A percentile compares a stretch with the other conserved stretches of the same genome.
Evolutionary conservation across 352 stramenopile species (phyloP).

Genomic region (Globisporangium nodosum): DNA sequence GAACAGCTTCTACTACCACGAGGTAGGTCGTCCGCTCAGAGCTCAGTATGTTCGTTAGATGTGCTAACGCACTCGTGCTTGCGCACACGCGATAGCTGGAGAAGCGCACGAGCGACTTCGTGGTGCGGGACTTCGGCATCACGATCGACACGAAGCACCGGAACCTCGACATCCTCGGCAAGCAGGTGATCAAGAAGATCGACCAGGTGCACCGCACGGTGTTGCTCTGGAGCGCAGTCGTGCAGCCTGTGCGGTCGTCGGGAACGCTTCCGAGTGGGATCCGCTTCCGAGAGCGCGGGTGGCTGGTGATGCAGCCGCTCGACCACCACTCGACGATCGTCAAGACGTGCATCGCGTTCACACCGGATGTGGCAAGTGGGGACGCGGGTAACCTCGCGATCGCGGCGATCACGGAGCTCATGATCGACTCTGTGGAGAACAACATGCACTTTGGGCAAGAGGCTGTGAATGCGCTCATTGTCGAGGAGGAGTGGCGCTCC

Average conservation of each 20-base stretch:
- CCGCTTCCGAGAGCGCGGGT: constrained; percentile 11
- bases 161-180: constrained; percentile 10
- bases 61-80: neutral
- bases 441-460: constrained; percentile 9
- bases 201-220: neutral
- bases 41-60: neutral
- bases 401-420: constrained; percentile 9
- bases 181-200: constrained; percentile 9
- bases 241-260: constrained; percentile 6
- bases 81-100: neutral
- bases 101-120: neutral
- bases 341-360: constrained; percentile 8
- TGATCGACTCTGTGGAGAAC: constrained; percentile 9
- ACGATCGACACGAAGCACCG: constrained; percentile 1
- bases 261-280: neutral
- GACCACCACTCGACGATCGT: constrained; percentile 4
- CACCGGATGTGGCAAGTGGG: constrained; percentile 3
- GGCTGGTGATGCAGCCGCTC: constrained; percentile 1
- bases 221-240: constrained; percentile 6
- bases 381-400: neutral
- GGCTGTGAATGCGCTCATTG: constrained; percentile 8
- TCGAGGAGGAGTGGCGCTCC: constrained; percentile 2
- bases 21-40: neutral
- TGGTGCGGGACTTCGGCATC: constrained; percentile 3
- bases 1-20: constrained; percentile 22